Evolutionary conservation across 2,329 filamentous ascomycete species (phyloP), one percentile per base, ranked within the genome.

Genomic region (Hypomyces rosellus): DNA sequence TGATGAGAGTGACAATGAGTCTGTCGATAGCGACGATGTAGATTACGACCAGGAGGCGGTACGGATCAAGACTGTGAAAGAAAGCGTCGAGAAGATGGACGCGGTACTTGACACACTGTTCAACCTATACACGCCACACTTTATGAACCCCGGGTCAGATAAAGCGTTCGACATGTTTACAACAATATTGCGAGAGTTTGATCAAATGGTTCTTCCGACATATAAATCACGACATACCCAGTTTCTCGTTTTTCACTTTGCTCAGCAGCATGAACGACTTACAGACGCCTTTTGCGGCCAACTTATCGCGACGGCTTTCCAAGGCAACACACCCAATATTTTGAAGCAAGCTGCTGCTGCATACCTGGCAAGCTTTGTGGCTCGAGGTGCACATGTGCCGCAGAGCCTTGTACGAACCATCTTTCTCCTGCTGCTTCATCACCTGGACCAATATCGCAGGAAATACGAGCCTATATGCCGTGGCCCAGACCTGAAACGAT

Each of bases 221-320:
- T 90, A 93, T 65, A 88, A 89, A 58, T 95, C 90, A 20, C 85
- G 93, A 34, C 92, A 97, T 66, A 90, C 90, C 0, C 93, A 99
- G 62, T 99, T 97, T 61, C 80, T 99, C 44, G 78, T 97, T 46
- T 99, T 99, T 69, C 92, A 96, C 69, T 96, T 95, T 65, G 88
- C 88, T 14, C 92, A 99, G 67, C 81, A 80, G 51, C 88, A 89
- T 8, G 84, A 87, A 30, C 77, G 80, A 41, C 81, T 96, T 44
- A 85, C 89, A 51, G 88, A 93, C 61, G 81, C 84, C 45, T 97
- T 97, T 62, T 85, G 88, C 40, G 86, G 86, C 34, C 85, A 84
- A 20, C 86, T 92, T 56, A 72, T 73, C 36, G 65, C 67, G 20
- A 69, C 66, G 4, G 69, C 70, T 1, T 72, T 72, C 49, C 66